These are phyloP conservation scores for Nemania sp. DNA, from an alignment of 2,329 filamentous ascomycete species.

Conservation along the genomic window DNA sequence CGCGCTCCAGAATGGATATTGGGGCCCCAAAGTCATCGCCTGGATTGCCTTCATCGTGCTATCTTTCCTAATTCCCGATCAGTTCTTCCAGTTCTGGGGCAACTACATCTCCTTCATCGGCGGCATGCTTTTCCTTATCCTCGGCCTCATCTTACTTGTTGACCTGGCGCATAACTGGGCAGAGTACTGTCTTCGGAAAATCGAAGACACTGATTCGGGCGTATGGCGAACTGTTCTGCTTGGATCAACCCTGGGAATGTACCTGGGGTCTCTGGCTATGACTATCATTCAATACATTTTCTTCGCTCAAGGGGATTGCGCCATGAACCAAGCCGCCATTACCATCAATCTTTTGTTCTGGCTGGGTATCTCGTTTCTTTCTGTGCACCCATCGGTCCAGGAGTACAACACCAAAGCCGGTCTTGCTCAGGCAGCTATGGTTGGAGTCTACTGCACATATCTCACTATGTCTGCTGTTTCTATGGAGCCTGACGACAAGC, in stretches of 20 bases:
- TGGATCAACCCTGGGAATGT: constrained; percentile 94
- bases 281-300: constrained; percentile 97
- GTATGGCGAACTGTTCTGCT: constrained; percentile 89
- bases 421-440: constrained; percentile 96
- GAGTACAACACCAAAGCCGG: constrained; percentile 93
- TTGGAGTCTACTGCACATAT: constrained; percentile 98
- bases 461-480: constrained; percentile 97
- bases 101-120: constrained; percentile 91
- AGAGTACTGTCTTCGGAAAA: constrained; percentile 93
- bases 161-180: constrained; percentile 98
- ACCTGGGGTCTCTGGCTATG: constrained; percentile 89
- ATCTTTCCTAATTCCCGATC: constrained; percentile 95
- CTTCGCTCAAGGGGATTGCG: constrained; percentile 83
- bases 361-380: constrained; percentile 82
- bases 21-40: constrained; percentile 93
- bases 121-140: constrained; percentile 91
- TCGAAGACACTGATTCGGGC: constrained; percentile 87
- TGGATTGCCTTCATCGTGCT: constrained; percentile 90
- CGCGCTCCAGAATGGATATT: constrained; percentile 95
- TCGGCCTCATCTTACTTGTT: constrained; percentile 91
- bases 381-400: constrained; percentile 90
- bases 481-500: constrained; percentile 94
- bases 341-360: constrained; percentile 92
- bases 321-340: constrained; percentile 97
- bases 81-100: constrained; percentile 95